Base-by-base conservation (phyloP, 2,329 filamentous ascomycete genomes). In the Plectosphaerella plurivora region DNA sequence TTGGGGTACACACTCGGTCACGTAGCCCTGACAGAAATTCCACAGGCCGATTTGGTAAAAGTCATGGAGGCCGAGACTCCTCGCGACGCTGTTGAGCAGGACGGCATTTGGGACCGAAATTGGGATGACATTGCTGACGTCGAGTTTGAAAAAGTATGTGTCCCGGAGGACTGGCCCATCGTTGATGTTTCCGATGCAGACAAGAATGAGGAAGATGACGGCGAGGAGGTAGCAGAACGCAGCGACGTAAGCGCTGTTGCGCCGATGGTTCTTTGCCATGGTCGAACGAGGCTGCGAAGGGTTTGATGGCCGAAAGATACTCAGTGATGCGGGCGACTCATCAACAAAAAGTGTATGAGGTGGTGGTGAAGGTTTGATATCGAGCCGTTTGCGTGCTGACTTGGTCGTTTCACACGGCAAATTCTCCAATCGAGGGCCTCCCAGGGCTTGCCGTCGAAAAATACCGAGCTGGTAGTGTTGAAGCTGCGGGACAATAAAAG, bases 31-130 rank as follows among this genome's bases (percentile, higher is more conserved):
- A 69, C 93, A 97, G 68, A 88, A 96, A 54, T 86, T 87, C 93
- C 93, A 97, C 41, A 97, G 73, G 6, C 92, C 92, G 25, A 96
- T 88, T 62, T 91, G 88, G 70, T 97, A 97, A 71, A 96, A 97
- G 69, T 97, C 93, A 67, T 96, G 91, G 47, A 97, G 78, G 28
- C 92, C 93, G 51, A 97, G 76, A 20, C 87, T 89, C 49, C 89
- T 86, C 4, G 91, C 91, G 59, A 96, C 91, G 45, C 86, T 91
- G 74, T 96, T 96, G 69, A 96, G 87, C 45, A 96, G 78, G 22
- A 79, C 72, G 10, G 84, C 83, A 65, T 91, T 87, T 42, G 87
- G 86, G 15, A 89, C 81, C 5, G 81, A 83, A 35, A 83, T 74
- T 0, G 88, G 88, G 52, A 96, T 86, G 65, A 97, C 87, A 62